These are phyloP conservation scores for Metschnikowia henanensis DNA, from an alignment of 805 yeast genomes.

Conservation along the genomic window DNA sequence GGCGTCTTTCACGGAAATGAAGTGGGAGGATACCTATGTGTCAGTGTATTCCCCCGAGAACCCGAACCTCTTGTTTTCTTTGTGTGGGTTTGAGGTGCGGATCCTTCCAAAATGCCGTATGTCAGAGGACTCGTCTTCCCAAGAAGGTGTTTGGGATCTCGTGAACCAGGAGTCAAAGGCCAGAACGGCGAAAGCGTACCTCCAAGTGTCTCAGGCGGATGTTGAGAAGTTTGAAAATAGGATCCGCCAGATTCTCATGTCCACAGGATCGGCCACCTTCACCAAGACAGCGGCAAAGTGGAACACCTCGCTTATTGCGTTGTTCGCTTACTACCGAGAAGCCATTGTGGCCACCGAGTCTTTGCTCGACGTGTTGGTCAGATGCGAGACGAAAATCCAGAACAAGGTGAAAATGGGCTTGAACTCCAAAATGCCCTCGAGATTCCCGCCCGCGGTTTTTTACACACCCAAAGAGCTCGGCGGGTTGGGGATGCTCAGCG, in stretches of 20 bases:
- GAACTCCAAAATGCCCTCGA: conserved; percentile 96
- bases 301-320: conserved; percentile 87
- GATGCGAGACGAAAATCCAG: conserved; percentile 90
- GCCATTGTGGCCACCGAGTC: conserved; percentile 84
- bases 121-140: conserved; percentile 50
- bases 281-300: conserved; percentile 93
- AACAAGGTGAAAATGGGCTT: conserved; percentile 92
- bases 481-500: conserved; percentile 97
- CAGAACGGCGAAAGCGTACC: conserved; percentile 82
- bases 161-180: conserved; percentile 70
- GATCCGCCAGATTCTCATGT: conserved; percentile 87
- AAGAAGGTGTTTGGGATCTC: conserved; percentile 93
- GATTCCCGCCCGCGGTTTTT: conserved; percentile 98
- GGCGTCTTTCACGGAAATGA: conserved; percentile 62
- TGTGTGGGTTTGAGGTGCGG: conserved; percentile 95
- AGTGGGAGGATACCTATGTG: conserved; percentile 79
- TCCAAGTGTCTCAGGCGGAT: conserved; percentile 81
- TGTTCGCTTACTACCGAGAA: conserved; percentile 90
- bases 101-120: conserved; percentile 73
- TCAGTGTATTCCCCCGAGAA: conserved; percentile 91
- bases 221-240: conserved; percentile 79
- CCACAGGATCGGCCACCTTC: conserved; percentile 94
- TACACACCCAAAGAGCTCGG: conserved; percentile 97
- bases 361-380: conserved; percentile 78
- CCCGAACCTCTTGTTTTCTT: conserved; percentile 81